Conservation (phyloP, 2,329 filamentous ascomycete species). For the Myriosclerotinia scirpicola region DNA sequence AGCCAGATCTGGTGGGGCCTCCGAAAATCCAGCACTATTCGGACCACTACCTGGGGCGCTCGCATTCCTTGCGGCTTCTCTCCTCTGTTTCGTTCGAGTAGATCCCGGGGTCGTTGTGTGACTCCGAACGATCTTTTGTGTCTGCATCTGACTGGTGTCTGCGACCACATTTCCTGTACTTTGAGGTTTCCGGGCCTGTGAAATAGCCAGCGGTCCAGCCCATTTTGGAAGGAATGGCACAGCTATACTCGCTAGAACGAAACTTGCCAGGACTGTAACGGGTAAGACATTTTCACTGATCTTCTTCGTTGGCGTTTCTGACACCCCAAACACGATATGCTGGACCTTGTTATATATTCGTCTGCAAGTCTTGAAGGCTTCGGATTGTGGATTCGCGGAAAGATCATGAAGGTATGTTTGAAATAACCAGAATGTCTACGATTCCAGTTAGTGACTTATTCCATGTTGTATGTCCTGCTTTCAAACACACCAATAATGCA, state of each 20-base stretch:
- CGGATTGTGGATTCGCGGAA: constrained; percentile 68
- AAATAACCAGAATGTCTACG: constrained; percentile 84
- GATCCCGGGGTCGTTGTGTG: constrained; percentile 63
- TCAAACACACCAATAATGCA: constrained; percentile 67
- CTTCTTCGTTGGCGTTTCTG: constrained; percentile 67
- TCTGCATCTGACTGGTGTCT: constrained; percentile 51
- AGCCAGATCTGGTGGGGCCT: constrained; percentile 30
- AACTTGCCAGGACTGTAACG: constrained; percentile 76
- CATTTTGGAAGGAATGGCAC: constrained; percentile 73
- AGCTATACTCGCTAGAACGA: constrained; percentile 74
- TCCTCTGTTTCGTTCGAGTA: constrained; percentile 46
- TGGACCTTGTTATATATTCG: constrained; percentile 87
- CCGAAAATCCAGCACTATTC: constrained; percentile 21
- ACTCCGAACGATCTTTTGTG: constrained; percentile 62
- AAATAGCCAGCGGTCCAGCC: constrained; percentile 77
- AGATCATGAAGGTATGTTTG: constrained; percentile 86
- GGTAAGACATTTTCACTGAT: constrained; percentile 81
- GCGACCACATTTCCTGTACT: constrained; percentile 60
- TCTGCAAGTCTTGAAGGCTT: constrained; percentile 78
- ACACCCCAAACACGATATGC: constrained; percentile 78
- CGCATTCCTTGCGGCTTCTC: constrained; percentile 45
- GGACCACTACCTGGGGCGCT: constrained; percentile 41
- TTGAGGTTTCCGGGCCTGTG: constrained; percentile 75
- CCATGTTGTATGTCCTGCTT: not conserved
- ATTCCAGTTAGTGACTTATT: constrained; percentile 28